These are phyloP conservation scores for Kwoniella sp. DNA, from an alignment of 768 basidiomycete species.

Conservation along the genomic window DNA sequence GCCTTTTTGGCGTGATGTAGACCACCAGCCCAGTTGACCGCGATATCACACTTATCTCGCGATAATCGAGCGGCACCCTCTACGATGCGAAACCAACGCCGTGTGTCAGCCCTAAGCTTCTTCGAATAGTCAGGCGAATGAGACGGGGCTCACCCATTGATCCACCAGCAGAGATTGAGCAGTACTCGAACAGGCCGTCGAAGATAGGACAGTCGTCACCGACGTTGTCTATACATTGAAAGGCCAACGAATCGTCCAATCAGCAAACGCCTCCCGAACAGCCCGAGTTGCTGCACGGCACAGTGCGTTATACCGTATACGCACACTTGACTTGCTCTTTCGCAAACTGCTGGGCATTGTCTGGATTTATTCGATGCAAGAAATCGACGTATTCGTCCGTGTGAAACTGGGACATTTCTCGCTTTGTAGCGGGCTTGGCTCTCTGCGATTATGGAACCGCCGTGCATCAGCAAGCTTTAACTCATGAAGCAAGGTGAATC, in stretches of 20 bases:
- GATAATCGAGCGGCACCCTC: slow-evolving; percentile 96
- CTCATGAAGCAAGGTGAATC: no score
- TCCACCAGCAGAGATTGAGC: slow-evolving; percentile 98
- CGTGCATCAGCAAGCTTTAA: no score
- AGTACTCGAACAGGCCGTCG: slow-evolving; percentile 97
- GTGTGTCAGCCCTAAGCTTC: no score
- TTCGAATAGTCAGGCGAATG: not conserved
- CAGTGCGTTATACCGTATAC: slow-evolving; percentile 34
- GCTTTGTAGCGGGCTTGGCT: slow-evolving; percentile 97
- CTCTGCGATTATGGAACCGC: slow-evolving; percentile 62
- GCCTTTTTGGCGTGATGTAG: slow-evolving; percentile 99
- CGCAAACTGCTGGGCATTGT: slow-evolving; percentile 88
- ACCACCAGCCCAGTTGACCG: slow-evolving; percentile 98
- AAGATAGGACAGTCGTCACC: slow-evolving; percentile 99
- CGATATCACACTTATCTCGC: slow-evolving; percentile 97
- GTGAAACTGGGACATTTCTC: slow-evolving; percentile 99
- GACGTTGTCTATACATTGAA: slow-evolving; percentile 85
- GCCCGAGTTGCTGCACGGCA: no score
- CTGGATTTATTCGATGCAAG: slow-evolving; percentile 86
- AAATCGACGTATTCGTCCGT: slow-evolving; percentile 99
- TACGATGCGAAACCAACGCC: slow-evolving; percentile 54
- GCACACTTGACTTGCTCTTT: slow-evolving; percentile 95
- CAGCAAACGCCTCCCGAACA: not conserved
- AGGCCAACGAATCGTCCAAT: slow-evolving; percentile 10
- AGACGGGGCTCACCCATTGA: slow-evolving; percentile 91